Evolutionary conservation across 2,329 filamentous ascomycete genomes (phyloP), one percentile per base, ranked within the genome.

Genomic region (Pestalotiopsis sp.): DNA sequence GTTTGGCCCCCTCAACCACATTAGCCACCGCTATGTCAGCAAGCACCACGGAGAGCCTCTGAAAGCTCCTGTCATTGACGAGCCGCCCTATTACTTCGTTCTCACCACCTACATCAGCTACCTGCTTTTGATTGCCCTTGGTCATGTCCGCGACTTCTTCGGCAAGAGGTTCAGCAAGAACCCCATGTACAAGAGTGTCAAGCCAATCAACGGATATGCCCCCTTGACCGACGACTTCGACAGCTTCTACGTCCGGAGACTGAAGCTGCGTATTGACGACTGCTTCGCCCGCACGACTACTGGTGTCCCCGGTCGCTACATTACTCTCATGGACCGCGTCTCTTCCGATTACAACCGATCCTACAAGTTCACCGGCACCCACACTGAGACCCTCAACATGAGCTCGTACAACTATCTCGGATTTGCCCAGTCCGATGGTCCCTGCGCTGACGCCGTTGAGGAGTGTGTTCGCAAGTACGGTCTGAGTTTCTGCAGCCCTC

Each of bases 401-500:
- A 98, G 95, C 84, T 99, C 96, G 1, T 99, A 99, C 87, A 99
- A 99, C 82, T 99, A 99, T 79, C 92, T 99, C 27, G 96, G 96
- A 58, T 99, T 99, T 76, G 96, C 96, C 65, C 96, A 99, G 80
- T 98, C 96, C 0, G 95, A 98, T 73, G 96, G 96, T 12, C 95
- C 96, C 55, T 99, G 96, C 78, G 96, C 96, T 61, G 95, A 98
- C 79, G 92, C 93, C 14, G 93, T 95, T 3, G 96, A 99, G 83
- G 92, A 95, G 61, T 89, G 88, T 61, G 90, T 97, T 72, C 91
- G 89, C 81, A 95, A 92, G 77, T 96, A 97, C 76, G 95, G 95
- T 57, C 89, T 98, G 72, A 92, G 91, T 75, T 88, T 91, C 73
- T 91, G 91, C 79, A 97, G 95, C 79, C 91, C 95, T 41, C 90